Evolutionary conservation across 2,329 filamentous ascomycete genomes (phyloP).

Genomic region (Aureobasidium sp.): DNA sequence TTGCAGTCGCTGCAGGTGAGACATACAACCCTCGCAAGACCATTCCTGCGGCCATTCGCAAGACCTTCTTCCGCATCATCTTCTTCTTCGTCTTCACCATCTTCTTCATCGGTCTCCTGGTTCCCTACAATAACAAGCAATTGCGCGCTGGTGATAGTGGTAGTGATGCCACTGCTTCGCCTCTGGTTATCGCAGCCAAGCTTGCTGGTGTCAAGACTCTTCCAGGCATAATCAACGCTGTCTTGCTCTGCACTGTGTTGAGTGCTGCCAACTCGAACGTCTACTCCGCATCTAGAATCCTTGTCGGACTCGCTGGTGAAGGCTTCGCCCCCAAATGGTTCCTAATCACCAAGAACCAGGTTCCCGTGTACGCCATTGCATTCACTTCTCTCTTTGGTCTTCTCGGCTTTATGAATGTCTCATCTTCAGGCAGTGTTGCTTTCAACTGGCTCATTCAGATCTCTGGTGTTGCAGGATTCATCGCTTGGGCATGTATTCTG

Average conservation of each 20-base stretch:
- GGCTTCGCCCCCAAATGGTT: constrained; percentile 37
- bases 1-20: constrained; percentile 41
- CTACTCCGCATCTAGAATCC: constrained; percentile 59
- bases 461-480: constrained; percentile 43
- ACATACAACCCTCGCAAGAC: constrained; percentile 43
- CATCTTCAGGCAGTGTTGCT: constrained; percentile 55
- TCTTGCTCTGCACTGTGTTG: constrained; percentile 54
- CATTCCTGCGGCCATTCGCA: constrained; percentile 27
- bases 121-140: constrained; percentile 27
- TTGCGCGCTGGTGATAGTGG: constrained; percentile 25
- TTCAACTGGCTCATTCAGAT: constrained; percentile 64
- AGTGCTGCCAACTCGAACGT: constrained; percentile 37
- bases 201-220: constrained; percentile 52
- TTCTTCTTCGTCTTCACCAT: constrained; percentile 30
- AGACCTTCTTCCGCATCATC: constrained; percentile 29
- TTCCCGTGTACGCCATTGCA: constrained; percentile 37
- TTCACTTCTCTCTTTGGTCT: constrained; percentile 49
- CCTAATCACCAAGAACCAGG: constrained; percentile 32
- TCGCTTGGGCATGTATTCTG: constrained; percentile 65
- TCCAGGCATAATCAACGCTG: constrained; percentile 57
- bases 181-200: constrained; percentile 58
- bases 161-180: constrained; percentile 40
- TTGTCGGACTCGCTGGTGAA: constrained; percentile 54
- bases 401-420: constrained; percentile 68
- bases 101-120: constrained; percentile 28